Conservation (phyloP, 2,329 filamentous ascomycete species). For the Elsinoe perseae region DNA sequence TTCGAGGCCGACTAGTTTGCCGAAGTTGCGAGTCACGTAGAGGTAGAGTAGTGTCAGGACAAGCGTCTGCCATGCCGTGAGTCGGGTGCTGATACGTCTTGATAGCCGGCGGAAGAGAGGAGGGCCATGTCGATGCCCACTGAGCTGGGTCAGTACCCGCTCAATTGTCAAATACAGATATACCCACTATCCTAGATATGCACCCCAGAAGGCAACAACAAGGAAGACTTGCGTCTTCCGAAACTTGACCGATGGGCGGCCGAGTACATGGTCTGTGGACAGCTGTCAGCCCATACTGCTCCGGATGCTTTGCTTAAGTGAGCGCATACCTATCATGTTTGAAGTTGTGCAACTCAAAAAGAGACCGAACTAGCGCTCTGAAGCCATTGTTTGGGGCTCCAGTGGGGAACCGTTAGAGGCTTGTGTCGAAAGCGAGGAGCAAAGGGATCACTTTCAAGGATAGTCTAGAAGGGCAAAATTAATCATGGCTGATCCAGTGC, state of each 20-base stretch:
- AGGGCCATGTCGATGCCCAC: slow-evolving; percentile 84
- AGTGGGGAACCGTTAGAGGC: background rate
- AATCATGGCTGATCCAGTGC: too few relatives aligned
- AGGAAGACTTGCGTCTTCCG: slow-evolving; percentile 86
- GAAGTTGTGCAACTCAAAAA: background rate
- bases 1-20: slow-evolving; percentile 81
- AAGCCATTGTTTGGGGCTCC: slow-evolving; percentile 3
- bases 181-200: slow-evolving; percentile 67
- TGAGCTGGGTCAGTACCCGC: slow-evolving; percentile 33
- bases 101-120: slow-evolving; percentile 65
- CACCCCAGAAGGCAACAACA: slow-evolving; percentile 84
- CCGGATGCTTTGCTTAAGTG: too few relatives aligned
- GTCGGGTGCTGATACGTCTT: slow-evolving; percentile 55
- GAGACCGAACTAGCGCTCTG: background rate
- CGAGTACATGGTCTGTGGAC: slow-evolving; percentile 74
- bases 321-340: slow-evolving; percentile 3
- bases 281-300: background rate
- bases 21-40: slow-evolving; percentile 87
- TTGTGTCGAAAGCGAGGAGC: background rate
- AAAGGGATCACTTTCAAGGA: background rate
- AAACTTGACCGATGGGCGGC: slow-evolving; percentile 83
- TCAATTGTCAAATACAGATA: background rate
- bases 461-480: too few relatives aligned
- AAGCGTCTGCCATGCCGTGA: slow-evolving; percentile 86
- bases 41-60: slow-evolving; percentile 83